Evolutionary conservation across 495 filamentous ascomycete species (phyloP), one percentile per base, ranked within the genome.

Genomic region (Penicillium cosmopolitanum): DNA sequence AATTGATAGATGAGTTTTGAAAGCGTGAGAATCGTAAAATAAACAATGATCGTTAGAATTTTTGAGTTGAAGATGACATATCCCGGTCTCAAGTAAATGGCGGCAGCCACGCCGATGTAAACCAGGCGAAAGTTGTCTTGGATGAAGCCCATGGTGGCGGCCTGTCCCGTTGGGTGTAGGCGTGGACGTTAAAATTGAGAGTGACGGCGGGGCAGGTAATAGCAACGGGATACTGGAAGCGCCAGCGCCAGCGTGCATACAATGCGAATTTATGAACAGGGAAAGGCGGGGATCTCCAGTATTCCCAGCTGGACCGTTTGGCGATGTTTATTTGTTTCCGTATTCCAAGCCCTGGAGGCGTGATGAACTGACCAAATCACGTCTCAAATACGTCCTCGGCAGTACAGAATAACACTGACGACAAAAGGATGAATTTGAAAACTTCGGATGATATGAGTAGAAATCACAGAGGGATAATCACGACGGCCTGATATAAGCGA

Each of bases 1-100:
- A 86, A 64, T 2, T 55, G 71, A 70, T 85, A 92, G 21, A 82
- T 19, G 0, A 71, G 53, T 56, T 69, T 77, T 1, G 66, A 53
- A 1, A 69, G 15, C 10, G 61, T 58, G 19, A 70, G 31, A 19
- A 72, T 34, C 9, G 64, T n/a, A 13, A 75, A 65, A 0, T 73
- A 48, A 5, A 73, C 4, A 6, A 62, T 25, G 15, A 67, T 64
- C 0, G 66, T 73, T 15, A 58, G 23, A 9, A 68, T 25, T 25
- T 63, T 72, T 3, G 78, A 80, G 4, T 61, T 61, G 19, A 50
- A 61, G 6, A 75, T 51, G 19, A 69, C 56, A 59, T 74, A 78
- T 55, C 73, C 68, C 3, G 74, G 74, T 23, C 59, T 63, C 36
- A 74, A 35, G 51, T 66, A 68, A 19, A 73, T 34, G 4, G 62